These are phyloP conservation scores for Neurospora crassa DNA, from an alignment of 2,329 filamentous ascomycete species.

Conservation along the genomic window DNA sequence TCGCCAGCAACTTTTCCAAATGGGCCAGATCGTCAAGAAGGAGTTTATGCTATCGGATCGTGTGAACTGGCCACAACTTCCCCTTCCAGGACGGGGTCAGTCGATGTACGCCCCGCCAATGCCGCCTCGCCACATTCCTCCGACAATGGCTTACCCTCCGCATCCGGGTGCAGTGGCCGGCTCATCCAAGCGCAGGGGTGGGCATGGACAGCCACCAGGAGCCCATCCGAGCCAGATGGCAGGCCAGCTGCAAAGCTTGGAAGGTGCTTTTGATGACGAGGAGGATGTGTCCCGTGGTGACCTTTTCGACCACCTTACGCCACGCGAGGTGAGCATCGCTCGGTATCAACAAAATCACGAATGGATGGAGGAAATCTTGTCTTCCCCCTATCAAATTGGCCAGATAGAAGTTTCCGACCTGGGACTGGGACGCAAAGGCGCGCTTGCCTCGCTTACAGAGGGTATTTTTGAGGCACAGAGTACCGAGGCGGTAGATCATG, in stretches of 20 bases:
- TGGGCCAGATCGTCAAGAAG: constrained; percentile 76
- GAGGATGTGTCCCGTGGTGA: constrained; percentile 84
- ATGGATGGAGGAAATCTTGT: constrained; percentile 97
- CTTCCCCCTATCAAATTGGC: constrained; percentile 75
- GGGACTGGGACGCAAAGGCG: constrained; percentile 74
- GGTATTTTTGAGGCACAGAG: constrained; percentile 68
- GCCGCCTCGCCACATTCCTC: constrained; percentile 40
- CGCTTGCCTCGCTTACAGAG: constrained; percentile 70
- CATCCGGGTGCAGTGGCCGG: constrained; percentile 38
- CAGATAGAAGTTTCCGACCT: constrained; percentile 84
- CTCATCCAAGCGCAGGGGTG: constrained; percentile 41
- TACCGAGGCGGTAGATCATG: constrained; percentile 34
- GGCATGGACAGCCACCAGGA: constrained; percentile 20
- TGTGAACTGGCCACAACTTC: constrained; percentile 80
- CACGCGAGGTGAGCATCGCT: constrained; percentile 76
- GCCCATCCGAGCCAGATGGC: constrained; percentile 15
- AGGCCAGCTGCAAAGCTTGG: constrained; percentile 18
- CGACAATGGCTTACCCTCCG: constrained; percentile 53
- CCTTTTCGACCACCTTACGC: constrained; percentile 80
- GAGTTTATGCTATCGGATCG: constrained; percentile 92
- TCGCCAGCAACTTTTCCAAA: constrained; percentile 55
- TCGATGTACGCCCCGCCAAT: constrained; percentile 39
- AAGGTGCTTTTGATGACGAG: constrained; percentile 64
- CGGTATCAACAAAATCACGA: constrained; percentile 93
- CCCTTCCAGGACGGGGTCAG: constrained; percentile 49